Evolutionary conservation across 371 early-diverging fungal genomes (phyloP), one percentile per base, ranked within the genome.

Genomic region (Dinochytrium kinnereticum): DNA sequence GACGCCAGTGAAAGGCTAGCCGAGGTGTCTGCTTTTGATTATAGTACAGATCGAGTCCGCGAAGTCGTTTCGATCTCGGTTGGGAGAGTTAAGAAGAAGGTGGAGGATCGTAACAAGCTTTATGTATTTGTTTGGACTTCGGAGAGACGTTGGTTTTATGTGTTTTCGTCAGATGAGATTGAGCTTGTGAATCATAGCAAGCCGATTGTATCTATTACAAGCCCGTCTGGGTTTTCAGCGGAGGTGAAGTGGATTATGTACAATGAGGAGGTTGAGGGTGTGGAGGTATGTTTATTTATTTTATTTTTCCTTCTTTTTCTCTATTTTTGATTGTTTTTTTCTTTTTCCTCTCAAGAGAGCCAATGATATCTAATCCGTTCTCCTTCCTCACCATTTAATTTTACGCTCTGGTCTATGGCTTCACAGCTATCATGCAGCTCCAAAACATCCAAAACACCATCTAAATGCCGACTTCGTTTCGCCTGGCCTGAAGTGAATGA

Each of bases 1-100:
- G 78, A 84, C 68, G 84, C 81, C 19, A 44, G 37, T 0, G 59
- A 78, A 40, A 49, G 26, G 31, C 24, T 53, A 2, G 75, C 71
- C 5, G 28, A 51, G 39, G 31, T 75, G 17, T 49, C 70, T 28
- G 64, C 64, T 13, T 59, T 69, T 51, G 74, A 74, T 64, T 64
- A 44, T 49, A 50, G 28, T 24, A 34, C 24, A 1, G 50, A n/a
- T 15, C 21, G 30, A 37, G 1, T 44, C 7, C 17, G 40, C 44
- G 64, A 69, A 44, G 39, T 59, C 0, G 59, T 69, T 36, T 26
- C 3, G 24, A 39, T 44, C 5, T n/a, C 37, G 2, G 44, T 69
- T 57, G 73, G 73, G 3, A 10, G 51, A 13, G 36, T 53, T 21
- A 34, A 26, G 3, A 2, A 38, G 13, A 61, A 61, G 64, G 1